phyloP scores from a whole-genome alignment of 2,329 filamentous ascomycete genomes.

The Colletotrichum spaethianum region DNA sequence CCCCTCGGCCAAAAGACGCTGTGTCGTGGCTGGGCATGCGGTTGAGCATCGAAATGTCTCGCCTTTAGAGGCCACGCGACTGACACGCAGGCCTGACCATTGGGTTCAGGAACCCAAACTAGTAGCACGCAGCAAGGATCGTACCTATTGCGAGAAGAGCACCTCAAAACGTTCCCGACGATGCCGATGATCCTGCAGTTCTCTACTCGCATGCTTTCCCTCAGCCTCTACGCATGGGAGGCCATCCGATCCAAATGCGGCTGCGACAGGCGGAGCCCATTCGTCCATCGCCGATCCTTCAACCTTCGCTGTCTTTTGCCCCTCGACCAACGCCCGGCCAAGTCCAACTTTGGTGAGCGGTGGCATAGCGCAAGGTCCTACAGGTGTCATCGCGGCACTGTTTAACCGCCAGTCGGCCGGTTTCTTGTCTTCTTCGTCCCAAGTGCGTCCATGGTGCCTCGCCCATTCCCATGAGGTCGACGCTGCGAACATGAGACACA shows the following conservation, averaged over 20 bases:
- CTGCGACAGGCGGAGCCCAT: slow-evolving; percentile 34
- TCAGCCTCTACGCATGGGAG: slow-evolving; percentile 30
- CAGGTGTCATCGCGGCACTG: slow-evolving; percentile 25
- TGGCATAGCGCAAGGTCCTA: slow-evolving; percentile 24
- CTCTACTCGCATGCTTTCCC: slow-evolving; percentile 32
- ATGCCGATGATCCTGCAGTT: slow-evolving; percentile 30
- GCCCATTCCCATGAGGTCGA: slow-evolving; percentile 3
- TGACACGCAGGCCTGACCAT: neutral
- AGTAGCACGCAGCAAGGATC: neutral
- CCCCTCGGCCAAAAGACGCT: neutral
- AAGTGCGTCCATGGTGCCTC: slow-evolving; percentile 7
- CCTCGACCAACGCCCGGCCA: slow-evolving; percentile 28
- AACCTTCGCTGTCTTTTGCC: slow-evolving; percentile 33
- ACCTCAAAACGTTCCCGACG: slow-evolving; percentile 5
- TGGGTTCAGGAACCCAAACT: neutral
- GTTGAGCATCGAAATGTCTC: neutral
- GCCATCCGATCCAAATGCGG: slow-evolving; percentile 38
- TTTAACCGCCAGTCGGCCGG: slow-evolving; percentile 11
- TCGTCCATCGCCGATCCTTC: slow-evolving; percentile 40
- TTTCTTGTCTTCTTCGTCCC: slow-evolving; percentile 12
- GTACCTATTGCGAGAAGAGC: neutral
- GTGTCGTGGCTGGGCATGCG: neutral
- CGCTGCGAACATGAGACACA: slow-evolving; percentile 21
- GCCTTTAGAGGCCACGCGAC: neutral
- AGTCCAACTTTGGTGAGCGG: slow-evolving; percentile 22